Percentiles rank a stretch among this genome's conserved stretches.
These are phyloP conservation scores for Thielaviopsis ethacetica DNA, from an alignment of 2,329 filamentous ascomycete genomes.

Conservation along the genomic window DNA sequence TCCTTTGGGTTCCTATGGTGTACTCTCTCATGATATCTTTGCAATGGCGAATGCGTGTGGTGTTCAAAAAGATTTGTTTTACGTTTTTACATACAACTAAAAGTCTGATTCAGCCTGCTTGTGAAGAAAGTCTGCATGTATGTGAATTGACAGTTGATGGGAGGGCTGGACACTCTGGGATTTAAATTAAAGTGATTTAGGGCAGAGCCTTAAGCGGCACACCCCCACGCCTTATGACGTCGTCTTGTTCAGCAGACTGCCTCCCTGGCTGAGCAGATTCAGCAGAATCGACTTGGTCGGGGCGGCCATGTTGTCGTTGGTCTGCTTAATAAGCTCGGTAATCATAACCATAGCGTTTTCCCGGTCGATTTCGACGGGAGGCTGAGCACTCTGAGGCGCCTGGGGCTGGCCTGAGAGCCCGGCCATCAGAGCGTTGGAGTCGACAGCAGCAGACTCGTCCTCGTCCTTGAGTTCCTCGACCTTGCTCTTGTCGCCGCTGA, in stretches of 20 bases:
- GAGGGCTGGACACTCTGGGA: too few relatives aligned
- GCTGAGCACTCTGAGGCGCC: background rate
- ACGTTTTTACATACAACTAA: background rate
- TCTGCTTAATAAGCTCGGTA: slow-evolving; percentile 34
- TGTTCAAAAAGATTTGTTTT: slow-evolving; percentile 6
- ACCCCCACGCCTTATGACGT: slow-evolving; percentile 5
- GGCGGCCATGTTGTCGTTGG: slow-evolving; percentile 24
- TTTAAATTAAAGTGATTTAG: background rate
- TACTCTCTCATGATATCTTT: slow-evolving; percentile 11
- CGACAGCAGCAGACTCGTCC: slow-evolving; percentile 13
- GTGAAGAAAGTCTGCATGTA: background rate
- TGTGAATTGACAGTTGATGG: background rate
- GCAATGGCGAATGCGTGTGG: background rate
- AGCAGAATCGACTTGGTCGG: slow-evolving; percentile 27
- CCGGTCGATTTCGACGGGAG: slow-evolving; percentile 24
- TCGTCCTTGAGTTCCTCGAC: slow-evolving; percentile 13
- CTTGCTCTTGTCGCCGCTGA: slow-evolving; percentile 7
- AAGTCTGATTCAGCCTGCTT: background rate
- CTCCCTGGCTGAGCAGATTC: slow-evolving; percentile 33
- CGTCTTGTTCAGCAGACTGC: slow-evolving; percentile 23
- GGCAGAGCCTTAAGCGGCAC: background rate
- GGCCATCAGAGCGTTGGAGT: slow-evolving; percentile 16
- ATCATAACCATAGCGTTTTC: slow-evolving; percentile 46
- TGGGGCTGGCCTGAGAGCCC: slow-evolving; percentile 16
- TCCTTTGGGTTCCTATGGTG: slow-evolving; percentile 21